Percentiles rank a stretch among this genome's conserved stretches.
Evolutionary conservation across 2,329 filamentous ascomycete species (phyloP).

Genomic region (Trichophyton verrucosum): DNA sequence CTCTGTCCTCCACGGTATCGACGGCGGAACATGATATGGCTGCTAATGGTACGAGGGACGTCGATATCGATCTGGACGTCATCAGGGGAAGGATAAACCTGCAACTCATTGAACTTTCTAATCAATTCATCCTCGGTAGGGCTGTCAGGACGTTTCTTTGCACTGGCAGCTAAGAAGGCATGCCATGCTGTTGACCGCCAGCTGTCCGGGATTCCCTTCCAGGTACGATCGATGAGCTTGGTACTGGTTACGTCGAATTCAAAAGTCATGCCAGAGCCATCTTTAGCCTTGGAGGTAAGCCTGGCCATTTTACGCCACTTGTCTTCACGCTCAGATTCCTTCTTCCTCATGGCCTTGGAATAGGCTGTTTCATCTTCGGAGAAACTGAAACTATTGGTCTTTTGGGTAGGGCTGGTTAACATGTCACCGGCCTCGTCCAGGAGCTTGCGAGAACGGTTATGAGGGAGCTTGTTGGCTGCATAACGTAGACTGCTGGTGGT

Average conservation of each 20-base stretch:
- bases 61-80: conserved; percentile 96
- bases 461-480: conserved; percentile 41
- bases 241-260: conserved; percentile 72
- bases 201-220: conserved; percentile 95
- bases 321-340: conserved; percentile 50
- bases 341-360: conserved; percentile 41
- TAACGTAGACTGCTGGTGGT: conserved; percentile 38
- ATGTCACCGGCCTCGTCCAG: conserved; percentile 47
- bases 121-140: conserved; percentile 61
- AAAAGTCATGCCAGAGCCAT: conserved; percentile 51
- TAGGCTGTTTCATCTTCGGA: conserved; percentile 36
- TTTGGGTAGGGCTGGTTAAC: conserved; percentile 47
- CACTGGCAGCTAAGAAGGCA: conserved; percentile 72
- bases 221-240: conserved; percentile 82
- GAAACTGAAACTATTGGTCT: conserved; percentile 34
- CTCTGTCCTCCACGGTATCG: conserved; percentile 88
- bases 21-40: conserved; percentile 92
- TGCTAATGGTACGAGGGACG: conserved; percentile 85
- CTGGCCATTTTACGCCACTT: conserved; percentile 59
- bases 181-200: conserved; percentile 94
- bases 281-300: conserved; percentile 31
- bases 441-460: conserved; percentile 38
- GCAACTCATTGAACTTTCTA: conserved; percentile 57
- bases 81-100: conserved; percentile 65
- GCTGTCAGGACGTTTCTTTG: conserved; percentile 49